phyloP scores from a whole-genome alignment of 2,329 filamentous ascomycete genomes.

The Pseudopyrenochaeta lycopersici region DNA sequence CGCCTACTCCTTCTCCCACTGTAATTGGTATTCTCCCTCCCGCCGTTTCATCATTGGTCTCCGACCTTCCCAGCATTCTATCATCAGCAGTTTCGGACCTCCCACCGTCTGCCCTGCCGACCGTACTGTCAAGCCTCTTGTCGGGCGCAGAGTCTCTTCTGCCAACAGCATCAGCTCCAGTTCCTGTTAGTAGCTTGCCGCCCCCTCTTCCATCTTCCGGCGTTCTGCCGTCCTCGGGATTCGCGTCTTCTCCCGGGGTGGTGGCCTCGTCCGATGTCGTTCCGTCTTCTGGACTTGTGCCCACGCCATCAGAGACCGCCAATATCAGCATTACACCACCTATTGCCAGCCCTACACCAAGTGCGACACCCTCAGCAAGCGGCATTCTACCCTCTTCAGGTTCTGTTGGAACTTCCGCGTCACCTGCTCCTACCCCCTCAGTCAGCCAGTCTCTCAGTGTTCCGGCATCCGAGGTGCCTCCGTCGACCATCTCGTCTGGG shows the following conservation, averaged over 20 bases:
- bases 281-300: slow-evolving; percentile 16
- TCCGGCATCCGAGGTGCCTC: slow-evolving; percentile 25
- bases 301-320: slow-evolving; percentile 16
- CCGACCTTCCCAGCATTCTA: slow-evolving; percentile 24
- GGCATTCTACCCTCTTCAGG: slow-evolving; percentile 4
- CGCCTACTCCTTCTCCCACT: slow-evolving; percentile 20
- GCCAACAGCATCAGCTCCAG: slow-evolving; percentile 24
- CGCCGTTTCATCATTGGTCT: slow-evolving; percentile 22
- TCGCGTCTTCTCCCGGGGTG: slow-evolving; percentile 12
- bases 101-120: slow-evolving; percentile 27
- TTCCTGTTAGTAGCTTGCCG: slow-evolving; percentile 12
- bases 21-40: slow-evolving; percentile 26
- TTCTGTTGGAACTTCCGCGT: slow-evolving; percentile 13
- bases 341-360: not conserved
- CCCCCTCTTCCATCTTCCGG: slow-evolving; percentile 7
- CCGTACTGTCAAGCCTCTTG: slow-evolving; percentile 24
- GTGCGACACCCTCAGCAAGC: slow-evolving; percentile 7
- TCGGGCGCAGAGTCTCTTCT: slow-evolving; percentile 22
- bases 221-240: slow-evolving; percentile 5
- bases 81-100: slow-evolving; percentile 27
- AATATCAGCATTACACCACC: slow-evolving; percentile 1
- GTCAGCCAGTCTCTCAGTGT: slow-evolving; percentile 19
- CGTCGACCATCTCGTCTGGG: slow-evolving; percentile 14
- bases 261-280: not conserved
- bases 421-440: slow-evolving; percentile 9